Conservation (phyloP, 2,329 filamentous ascomycete genomes). For the Berkeleyomyces rouxiae region DNA sequence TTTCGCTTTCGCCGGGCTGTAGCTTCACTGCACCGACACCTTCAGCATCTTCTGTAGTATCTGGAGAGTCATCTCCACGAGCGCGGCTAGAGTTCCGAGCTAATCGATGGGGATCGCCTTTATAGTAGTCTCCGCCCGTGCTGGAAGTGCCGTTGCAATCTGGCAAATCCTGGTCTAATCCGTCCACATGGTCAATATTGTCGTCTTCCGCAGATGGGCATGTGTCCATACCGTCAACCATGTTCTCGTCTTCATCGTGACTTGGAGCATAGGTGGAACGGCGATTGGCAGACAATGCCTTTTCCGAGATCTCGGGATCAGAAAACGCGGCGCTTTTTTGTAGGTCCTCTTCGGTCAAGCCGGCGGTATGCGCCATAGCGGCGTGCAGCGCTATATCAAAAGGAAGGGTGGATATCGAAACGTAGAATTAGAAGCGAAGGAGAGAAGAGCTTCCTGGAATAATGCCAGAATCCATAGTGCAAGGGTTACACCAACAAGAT, state of each 20-base stretch:
- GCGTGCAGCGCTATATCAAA: neutral
- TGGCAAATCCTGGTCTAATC: constrained; percentile 21
- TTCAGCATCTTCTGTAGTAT: constrained; percentile 6
- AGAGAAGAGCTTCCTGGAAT: neutral
- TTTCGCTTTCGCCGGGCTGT: constrained; percentile 17
- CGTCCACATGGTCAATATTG: constrained; percentile 30
- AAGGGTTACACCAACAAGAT: neutral
- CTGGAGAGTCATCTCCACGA: constrained; percentile 19
- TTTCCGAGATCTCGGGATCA: constrained; percentile 22
- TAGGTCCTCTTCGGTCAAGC: constrained; percentile 36
- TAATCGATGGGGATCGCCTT: neutral
- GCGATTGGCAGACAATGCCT: constrained; percentile 16
- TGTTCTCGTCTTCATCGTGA: constrained; percentile 11
- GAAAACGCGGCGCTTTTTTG: constrained; percentile 38
- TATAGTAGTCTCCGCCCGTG: neutral
- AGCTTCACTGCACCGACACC: constrained; percentile 7
- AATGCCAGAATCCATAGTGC: neutral
- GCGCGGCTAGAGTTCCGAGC: neutral
- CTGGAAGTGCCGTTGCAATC: constrained; percentile 13
- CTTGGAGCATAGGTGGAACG: neutral
- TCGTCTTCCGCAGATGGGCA: constrained; percentile 25
- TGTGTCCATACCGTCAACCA: constrained; percentile 12
- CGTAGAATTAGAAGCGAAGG: neutral
- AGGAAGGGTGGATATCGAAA: neutral
- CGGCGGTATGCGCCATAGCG: constrained; percentile 9